Evolutionary conservation across 1,139 yeast genomes (phyloP).

Genomic region (Suhomyces maxii): DNA sequence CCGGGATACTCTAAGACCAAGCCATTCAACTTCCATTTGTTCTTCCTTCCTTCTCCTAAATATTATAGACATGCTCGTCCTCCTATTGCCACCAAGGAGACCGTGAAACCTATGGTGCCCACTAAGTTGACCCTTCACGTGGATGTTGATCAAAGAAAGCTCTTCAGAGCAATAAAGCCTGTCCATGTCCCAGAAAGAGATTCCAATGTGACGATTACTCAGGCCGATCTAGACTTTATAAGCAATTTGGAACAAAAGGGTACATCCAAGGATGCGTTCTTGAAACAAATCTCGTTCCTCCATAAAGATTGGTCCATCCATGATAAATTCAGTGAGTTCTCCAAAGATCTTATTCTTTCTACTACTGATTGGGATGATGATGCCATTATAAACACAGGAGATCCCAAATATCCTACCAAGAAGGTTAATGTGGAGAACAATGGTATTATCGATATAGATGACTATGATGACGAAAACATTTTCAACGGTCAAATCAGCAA

Average conservation of each 20-base stretch:
- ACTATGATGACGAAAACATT: slow-evolving; percentile 77
- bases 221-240: slow-evolving; percentile 34
- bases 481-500: slow-evolving; percentile 65
- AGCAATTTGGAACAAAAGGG: slow-evolving; percentile 26
- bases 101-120: slow-evolving; percentile 60
- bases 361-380: slow-evolving; percentile 87
- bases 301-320: slow-evolving; percentile 37
- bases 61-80: slow-evolving; percentile 56
- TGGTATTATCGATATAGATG: slow-evolving; percentile 26
- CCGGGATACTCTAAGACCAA: slow-evolving; percentile 62
- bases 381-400: slow-evolving; percentile 54
- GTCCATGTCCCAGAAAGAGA: background rate
- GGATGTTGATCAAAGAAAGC: slow-evolving; percentile 46
- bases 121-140: slow-evolving; percentile 50
- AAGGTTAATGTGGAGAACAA: slow-evolving; percentile 7
- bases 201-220: slow-evolving; percentile 24
- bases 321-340: slow-evolving; percentile 43
- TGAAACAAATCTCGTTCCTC: slow-evolving; percentile 34
- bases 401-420: slow-evolving; percentile 12
- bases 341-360: slow-evolving; percentile 66
- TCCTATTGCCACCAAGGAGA: slow-evolving; percentile 37
- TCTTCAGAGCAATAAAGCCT: slow-evolving; percentile 33
- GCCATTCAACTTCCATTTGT: slow-evolving; percentile 63
- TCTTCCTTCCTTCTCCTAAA: slow-evolving; percentile 65
- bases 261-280: slow-evolving; percentile 18